These are phyloP conservation scores for Xylariaceae sp. DNA, from an alignment of 2,329 filamentous ascomycete genomes.

Conservation along the genomic window DNA sequence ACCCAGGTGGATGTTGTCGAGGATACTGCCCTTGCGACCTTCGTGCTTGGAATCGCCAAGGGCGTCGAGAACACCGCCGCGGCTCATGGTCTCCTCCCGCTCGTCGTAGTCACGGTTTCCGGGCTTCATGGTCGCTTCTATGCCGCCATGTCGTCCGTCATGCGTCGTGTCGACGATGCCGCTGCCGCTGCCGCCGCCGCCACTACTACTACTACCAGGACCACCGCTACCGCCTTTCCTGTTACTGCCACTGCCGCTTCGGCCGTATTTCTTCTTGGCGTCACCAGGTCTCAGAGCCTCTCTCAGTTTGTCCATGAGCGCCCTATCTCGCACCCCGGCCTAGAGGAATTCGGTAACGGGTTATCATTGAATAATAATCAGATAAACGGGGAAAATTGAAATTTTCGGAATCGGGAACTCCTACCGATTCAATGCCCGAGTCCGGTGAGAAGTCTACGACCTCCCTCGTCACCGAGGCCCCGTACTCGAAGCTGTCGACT, in stretches of 20 bases:
- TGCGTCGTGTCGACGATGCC: slow-evolving; percentile 1
- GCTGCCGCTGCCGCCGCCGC: too few species aligned
- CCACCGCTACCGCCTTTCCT: too few species aligned
- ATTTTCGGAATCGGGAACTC: neutral
- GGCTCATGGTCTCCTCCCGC: neutral
- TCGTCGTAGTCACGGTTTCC: slow-evolving; percentile 8
- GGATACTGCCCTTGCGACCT: neutral
- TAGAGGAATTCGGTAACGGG: neutral
- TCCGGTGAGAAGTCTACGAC: slow-evolving; percentile 12
- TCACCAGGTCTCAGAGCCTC: slow-evolving; percentile 15
- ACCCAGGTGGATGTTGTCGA: neutral
- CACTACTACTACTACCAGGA: too few species aligned
- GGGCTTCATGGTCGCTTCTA: slow-evolving; percentile 10
- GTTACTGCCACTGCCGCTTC: neutral
- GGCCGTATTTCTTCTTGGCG: neutral
- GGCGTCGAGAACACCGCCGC: slow-evolving; percentile 5
- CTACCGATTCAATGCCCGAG: slow-evolving; percentile 4
- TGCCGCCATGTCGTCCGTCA: slow-evolving; percentile 7
- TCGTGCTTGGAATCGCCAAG: neutral
- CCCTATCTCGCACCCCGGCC: slow-evolving; percentile 11
- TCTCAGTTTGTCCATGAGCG: slow-evolving; percentile 14
- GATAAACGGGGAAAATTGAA: neutral
- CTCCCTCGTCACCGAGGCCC: slow-evolving; percentile 5
- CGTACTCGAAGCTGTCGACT: slow-evolving; percentile 9
- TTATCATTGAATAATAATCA: neutral